Evolutionary conservation across 306 rosid genomes (phyloP).

Genomic region (Rubus parviflorus): DNA sequence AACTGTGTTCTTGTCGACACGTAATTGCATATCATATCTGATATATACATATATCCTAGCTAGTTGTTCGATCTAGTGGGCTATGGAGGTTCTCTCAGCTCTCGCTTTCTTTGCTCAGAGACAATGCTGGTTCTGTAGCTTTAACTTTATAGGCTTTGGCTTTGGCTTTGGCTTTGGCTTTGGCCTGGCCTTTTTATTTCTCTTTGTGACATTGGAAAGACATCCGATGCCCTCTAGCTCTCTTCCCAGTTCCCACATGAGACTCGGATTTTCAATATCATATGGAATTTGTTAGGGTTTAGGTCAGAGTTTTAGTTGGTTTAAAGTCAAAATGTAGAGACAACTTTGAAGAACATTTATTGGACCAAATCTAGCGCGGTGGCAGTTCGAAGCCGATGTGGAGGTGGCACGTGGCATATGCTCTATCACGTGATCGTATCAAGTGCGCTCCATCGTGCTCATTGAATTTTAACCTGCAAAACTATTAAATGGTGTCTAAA

Average conservation of each 20-base stretch:
- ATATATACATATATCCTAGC: neutral
- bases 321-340: conserved; percentile 23
- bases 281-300: neutral
- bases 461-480: neutral
- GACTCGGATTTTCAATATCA: neutral
- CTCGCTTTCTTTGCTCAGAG: neutral
- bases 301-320: neutral
- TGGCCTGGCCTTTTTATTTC: neutral
- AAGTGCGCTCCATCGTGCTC: neutral
- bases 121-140: neutral
- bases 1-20: conserved; percentile 18
- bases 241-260: neutral
- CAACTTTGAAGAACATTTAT: conserved; percentile 3
- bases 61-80: neutral
- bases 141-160: neutral
- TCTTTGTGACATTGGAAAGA: conserved; percentile 21
- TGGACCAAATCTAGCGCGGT: conserved; percentile 14
- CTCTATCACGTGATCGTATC: neutral
- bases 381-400: neutral
- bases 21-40: neutral
- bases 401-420: neutral
- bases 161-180: neutral
- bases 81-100: neutral
- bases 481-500: neutral
- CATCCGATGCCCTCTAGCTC: neutral